These are phyloP conservation scores for Leccinum longicurvipes DNA, from an alignment of 768 basidiomycete species.

Conservation along the genomic window DNA sequence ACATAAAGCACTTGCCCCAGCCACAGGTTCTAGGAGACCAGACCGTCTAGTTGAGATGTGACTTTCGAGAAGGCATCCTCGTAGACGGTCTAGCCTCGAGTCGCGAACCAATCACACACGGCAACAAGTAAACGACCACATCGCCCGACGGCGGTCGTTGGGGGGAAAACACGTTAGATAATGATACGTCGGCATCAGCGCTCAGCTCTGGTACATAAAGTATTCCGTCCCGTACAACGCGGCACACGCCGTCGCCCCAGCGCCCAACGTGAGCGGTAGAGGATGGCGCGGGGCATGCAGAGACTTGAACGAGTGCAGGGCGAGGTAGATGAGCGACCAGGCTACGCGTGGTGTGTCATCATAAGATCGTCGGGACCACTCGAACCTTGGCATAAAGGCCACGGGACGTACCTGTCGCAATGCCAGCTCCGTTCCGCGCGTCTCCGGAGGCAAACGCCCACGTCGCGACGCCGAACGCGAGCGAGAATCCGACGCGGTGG, in stretches of 20 bases:
- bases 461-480: conserved; percentile 43
- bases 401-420: conserved; percentile 30
- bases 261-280: conserved; percentile 33
- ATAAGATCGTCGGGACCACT: too few species aligned
- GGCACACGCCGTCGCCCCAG: conserved; percentile 28
- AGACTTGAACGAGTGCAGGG: conserved; percentile 37
- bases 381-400: too few species aligned
- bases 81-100: too few species aligned
- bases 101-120: too few species aligned
- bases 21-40: neutral
- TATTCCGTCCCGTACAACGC: conserved; percentile 29
- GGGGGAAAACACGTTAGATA: neutral
- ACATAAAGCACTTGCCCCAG: neutral
- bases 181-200: neutral
- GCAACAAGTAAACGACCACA: neutral
- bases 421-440: conserved; percentile 42
- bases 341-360: too few species aligned
- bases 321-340: conserved; percentile 46
- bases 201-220: conserved; percentile 27
- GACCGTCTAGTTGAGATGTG: too few species aligned
- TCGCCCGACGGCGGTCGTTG: neutral
- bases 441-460: conserved; percentile 42
- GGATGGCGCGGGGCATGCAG: conserved; percentile 30
- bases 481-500: conserved; percentile 41
- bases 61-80: too few species aligned